Evolutionary conservation across 208 protist species (phyloP).

Genomic region (Leishmania mexicana): DNA sequence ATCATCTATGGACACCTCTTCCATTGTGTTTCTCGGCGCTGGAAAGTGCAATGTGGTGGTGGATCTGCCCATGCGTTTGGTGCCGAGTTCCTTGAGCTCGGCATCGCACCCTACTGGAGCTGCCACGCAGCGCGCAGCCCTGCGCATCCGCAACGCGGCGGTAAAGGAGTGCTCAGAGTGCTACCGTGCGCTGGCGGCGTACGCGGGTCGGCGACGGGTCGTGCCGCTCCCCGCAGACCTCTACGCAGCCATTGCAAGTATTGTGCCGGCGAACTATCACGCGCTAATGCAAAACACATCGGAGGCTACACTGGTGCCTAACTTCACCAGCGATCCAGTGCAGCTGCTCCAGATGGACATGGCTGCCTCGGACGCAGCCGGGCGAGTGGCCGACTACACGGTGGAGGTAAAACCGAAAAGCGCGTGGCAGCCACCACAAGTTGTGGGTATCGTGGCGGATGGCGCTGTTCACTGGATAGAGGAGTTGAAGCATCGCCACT

Average conservation of each 20-base stretch:
- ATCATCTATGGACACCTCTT: neutral
- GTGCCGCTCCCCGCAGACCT: constrained; percentile 21
- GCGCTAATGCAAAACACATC: constrained; percentile 18
- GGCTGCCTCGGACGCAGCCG: constrained; percentile 3
- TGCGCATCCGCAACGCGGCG: constrained; percentile 24
- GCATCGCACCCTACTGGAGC: neutral
- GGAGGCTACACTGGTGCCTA: constrained; percentile 42
- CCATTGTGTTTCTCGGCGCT: constrained; percentile 31
- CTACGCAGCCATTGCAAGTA: constrained; percentile 14
- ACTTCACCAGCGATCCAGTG: constrained; percentile 37
- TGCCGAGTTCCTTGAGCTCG: neutral
- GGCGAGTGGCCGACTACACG: constrained; percentile 32
- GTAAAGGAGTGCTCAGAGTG: constrained; percentile 38
- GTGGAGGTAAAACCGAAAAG: constrained; percentile 84
- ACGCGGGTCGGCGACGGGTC: constrained; percentile 30
- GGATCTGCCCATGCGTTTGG: constrained; percentile 11
- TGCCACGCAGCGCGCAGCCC: constrained; percentile 14
- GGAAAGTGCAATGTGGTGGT: constrained; percentile 39
- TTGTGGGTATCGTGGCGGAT: constrained; percentile 62
- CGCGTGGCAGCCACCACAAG: constrained; percentile 52
- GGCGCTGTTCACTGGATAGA: constrained; percentile 44
- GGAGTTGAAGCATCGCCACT: constrained; percentile 47
- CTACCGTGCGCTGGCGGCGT: constrained; percentile 27
- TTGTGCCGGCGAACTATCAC: constrained; percentile 24
- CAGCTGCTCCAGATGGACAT: constrained; percentile 21